Evolutionary conservation across 139 green algal genomes (phyloP).

Genomic region (Penium margaritaceum): DNA sequence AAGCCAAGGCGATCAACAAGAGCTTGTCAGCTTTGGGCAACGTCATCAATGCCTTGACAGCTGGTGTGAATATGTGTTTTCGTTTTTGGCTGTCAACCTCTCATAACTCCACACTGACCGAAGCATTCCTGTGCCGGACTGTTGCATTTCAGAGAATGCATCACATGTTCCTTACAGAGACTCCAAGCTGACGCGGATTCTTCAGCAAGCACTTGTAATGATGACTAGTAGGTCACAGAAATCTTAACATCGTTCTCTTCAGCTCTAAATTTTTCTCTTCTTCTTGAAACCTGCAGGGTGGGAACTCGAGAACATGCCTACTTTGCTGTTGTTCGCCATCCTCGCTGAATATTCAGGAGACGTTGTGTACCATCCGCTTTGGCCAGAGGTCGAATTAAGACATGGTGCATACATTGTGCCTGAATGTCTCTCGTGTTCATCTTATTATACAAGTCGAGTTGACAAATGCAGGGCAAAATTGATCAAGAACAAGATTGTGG

Average conservation of each 20-base stretch:
- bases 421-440: constrained; percentile 57
- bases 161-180: constrained; percentile 88
- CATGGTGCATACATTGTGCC: not conserved
- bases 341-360: constrained; percentile 54
- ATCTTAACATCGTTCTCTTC: no score
- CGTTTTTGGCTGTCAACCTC: not conserved
- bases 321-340: constrained; percentile 78
- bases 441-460: no score
- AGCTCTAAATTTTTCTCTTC: not conserved
- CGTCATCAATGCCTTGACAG: constrained; percentile 45
- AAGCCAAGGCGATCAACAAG: constrained; percentile 52
- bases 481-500: constrained; percentile 79
- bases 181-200: constrained; percentile 88
- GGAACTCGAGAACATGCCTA: constrained; percentile 90
- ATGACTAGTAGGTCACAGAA: not conserved
- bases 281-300: constrained; percentile 53
- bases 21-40: constrained; percentile 44
- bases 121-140: not conserved
- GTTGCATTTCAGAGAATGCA: constrained; percentile 25
- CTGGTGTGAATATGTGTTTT: constrained; percentile 17
- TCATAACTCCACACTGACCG: not conserved
- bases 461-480: constrained; percentile 78
- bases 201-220: constrained; percentile 75
- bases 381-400: constrained; percentile 16
- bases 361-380: constrained; percentile 49